Evolutionary conservation across 2,329 filamentous ascomycete genomes (phyloP).

Genomic region (Sporothrix sp.): DNA sequence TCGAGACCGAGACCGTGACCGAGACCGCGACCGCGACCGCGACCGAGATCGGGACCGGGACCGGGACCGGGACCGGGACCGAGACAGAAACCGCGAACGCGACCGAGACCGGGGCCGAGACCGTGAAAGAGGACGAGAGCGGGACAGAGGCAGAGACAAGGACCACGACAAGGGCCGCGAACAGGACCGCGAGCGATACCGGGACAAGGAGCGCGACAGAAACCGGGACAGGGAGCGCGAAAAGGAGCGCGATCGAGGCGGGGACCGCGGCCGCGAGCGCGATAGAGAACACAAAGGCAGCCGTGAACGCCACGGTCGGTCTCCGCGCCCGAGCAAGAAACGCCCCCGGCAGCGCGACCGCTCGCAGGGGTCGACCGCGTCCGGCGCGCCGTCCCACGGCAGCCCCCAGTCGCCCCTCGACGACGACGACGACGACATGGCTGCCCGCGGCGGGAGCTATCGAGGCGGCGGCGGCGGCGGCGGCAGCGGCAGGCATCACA

Average conservation of each 20-base stretch:
- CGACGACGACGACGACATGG: conserved; percentile 44
- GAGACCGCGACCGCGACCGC: background rate
- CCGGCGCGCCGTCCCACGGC: conserved; percentile 27
- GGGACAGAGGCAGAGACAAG: background rate
- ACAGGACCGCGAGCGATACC: background rate
- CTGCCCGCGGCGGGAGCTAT: conserved; percentile 33
- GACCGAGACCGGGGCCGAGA: conserved; percentile 1
- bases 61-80: conserved; percentile 1
- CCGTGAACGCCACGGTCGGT: background rate
- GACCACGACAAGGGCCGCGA: background rate
- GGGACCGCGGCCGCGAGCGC: background rate
- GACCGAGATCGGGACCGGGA: background rate
- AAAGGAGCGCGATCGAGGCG: background rate
- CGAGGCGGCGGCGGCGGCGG: conserved; percentile 23
- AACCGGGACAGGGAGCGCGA: background rate
- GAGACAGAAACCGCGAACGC: background rate
- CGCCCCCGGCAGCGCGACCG: conserved; percentile 25
- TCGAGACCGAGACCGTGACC: background rate
- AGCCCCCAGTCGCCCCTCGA: conserved; percentile 40
- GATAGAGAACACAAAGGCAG: background rate
- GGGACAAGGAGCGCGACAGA: background rate
- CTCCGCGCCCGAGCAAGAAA: conserved; percentile 16
- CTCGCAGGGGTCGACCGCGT: conserved; percentile 23
- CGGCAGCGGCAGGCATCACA: conserved; percentile 22
- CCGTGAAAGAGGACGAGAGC: background rate